Base-by-base conservation (phyloP, 306 rosid species). In the Corylus heterophylla region DNA sequence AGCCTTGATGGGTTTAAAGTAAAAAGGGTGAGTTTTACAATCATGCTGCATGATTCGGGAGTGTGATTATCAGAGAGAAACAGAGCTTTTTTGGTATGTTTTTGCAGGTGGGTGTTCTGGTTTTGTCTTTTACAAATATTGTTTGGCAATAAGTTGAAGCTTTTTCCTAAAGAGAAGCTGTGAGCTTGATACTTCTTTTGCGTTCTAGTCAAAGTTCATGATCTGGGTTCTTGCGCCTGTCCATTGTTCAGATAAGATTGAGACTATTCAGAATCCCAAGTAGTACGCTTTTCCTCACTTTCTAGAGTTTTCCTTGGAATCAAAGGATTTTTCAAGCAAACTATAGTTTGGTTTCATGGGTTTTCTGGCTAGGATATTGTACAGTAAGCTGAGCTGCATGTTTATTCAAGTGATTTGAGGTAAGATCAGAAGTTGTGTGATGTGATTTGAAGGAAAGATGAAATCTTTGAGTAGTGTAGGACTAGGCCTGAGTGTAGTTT, bases 391-490 rank as follows among this genome's bases (percentile, higher is more conserved):
- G 79, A 76, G 69, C 69, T 73, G 45, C 8, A 42, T 42, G 78
- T 8, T 9, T 55, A 16, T 25, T 68, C 42, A 9, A n/a, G 62
- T 63, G 27, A 58, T 67, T 59, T 75, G 14, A 67, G 49, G 62
- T 55, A 55, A 79, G 69, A 5, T 77, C 2, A 74, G 85, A 54
- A 52, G 82, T 59, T 81, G 82, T 85, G 84, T 63, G 66, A 86
- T 89, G 89, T 83, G 86, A 84, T 89, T 86, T 89, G 71, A 75
- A 70, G 82, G 39, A 6, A 89, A 74, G 88, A 95, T 95, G 99
- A 93, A 91, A 88, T 93, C 90, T 70, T 87, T 95, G 89, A 95
- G 97, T 85, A 86, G 93, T 88, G 91, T 95, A 82, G 99, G 99
- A 45, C 91, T 95, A 84, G 99, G 97, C 82, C 74, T 95, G 47